A percentile compares a stretch with the other conserved stretches of the same genome.
Conservation (phyloP, 1,284 basidiomycete genomes). For the Ceratobasidium theobromae region DNA sequence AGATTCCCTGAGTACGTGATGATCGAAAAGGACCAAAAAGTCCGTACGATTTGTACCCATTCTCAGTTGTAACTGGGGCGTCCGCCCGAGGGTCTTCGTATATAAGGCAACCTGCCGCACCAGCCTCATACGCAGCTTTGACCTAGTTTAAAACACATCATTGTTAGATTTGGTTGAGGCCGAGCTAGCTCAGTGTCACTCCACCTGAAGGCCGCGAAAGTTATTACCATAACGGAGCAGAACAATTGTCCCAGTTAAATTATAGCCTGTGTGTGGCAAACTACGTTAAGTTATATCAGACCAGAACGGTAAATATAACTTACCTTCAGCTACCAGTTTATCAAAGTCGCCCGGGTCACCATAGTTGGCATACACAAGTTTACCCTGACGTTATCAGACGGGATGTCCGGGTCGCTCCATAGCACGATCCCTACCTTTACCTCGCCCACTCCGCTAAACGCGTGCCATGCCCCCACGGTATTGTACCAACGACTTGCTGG, state of each 20-base stretch:
- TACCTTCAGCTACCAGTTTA: slow-evolving; percentile 53
- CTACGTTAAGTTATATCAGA: neutral
- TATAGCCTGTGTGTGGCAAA: slow-evolving; percentile 46
- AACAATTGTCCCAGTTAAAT: slow-evolving; percentile 81
- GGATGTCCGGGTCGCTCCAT: neutral
- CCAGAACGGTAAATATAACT: neutral
- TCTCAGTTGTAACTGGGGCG: slow-evolving; percentile 73
- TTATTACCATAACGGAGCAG: slow-evolving; percentile 77
- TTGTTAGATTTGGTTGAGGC: too few species aligned
- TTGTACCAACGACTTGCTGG: slow-evolving; percentile 60
- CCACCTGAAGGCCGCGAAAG: slow-evolving; percentile 80
- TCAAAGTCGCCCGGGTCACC: slow-evolving; percentile 79
- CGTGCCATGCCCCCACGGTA: slow-evolving; percentile 67
- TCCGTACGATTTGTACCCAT: slow-evolving; percentile 64
- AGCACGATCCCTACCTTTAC: slow-evolving; percentile 44
- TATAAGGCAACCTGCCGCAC: slow-evolving; percentile 61
- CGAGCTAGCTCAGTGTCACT: neutral
- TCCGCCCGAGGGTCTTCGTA: slow-evolving; percentile 91
- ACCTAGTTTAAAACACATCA: slow-evolving; percentile 50
- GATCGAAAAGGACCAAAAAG: too few species aligned
- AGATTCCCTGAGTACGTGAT: too few species aligned
- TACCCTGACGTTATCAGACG: slow-evolving; percentile 47
- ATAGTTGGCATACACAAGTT: slow-evolving; percentile 81
- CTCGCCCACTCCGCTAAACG: slow-evolving; percentile 63
- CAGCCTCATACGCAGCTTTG: slow-evolving; percentile 79